Evolutionary conservation across 371 early-diverging fungal species (phyloP), one percentile per base, ranked within the genome.

Genomic region (Mucor velutinosus): DNA sequence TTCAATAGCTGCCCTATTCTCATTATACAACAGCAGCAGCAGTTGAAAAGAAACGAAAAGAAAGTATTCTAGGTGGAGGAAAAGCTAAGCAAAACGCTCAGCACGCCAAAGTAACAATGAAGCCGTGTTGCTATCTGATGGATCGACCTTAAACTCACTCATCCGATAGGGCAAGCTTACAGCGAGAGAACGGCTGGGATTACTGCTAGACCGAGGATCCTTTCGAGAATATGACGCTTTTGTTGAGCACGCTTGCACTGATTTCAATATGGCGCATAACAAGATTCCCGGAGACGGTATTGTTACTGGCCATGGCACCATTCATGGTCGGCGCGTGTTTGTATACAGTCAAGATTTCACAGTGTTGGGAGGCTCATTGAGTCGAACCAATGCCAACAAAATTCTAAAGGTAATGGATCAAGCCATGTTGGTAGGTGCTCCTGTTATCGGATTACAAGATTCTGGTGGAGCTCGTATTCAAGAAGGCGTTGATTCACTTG

Each of bases 381-480:
- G 94, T 23, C 91, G 92, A 66, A 95, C 90, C 29, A 93, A 97
- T 73, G 96, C 98, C 4, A 87, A 88, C 67, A 98, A 98, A 80
- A 94, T 97, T 53, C 87, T 95, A 79, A 97, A 97, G 78, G 83
- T 97, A 74, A 95, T 98, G 96, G 97, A 98, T 77, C 93, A 94
- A 75, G 98, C 98, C 17, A 81, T 98, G 81, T 75, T 90, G 51
- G 96, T 94, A 15, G 96, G 97, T 56, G 97, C 96, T 15, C 98
- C 98, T 15, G 91, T 98, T 12, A 93, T 98, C 62, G 98, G 97
- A 3, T 74, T 98, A 37, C 95, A 98, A 72, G 98, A 98, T 80
- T 96, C 97, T 62, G 98, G 98, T 58, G 98, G 98, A 74, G 98
- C 98, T 33, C 89, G 98, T 71, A 98, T 98, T 66, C 97, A 98